These are phyloP conservation scores for Aspergillus ochraceus DNA, from an alignment of 2,329 filamentous ascomycete genomes.

Conservation along the genomic window DNA sequence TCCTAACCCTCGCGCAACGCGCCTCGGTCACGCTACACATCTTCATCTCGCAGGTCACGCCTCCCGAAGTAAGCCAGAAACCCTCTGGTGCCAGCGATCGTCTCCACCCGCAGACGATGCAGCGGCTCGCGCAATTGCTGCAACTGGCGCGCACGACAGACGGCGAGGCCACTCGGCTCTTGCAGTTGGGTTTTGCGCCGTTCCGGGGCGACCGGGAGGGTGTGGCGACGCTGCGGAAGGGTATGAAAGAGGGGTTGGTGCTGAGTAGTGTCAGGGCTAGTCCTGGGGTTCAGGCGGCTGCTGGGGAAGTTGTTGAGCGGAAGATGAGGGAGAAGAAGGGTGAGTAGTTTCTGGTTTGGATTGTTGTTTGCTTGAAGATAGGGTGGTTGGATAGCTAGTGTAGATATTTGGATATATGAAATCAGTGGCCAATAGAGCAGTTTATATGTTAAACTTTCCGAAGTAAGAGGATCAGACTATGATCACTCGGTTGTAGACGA, in stretches of 20 bases:
- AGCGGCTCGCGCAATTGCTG: slow-evolving; percentile 69
- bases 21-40: slow-evolving; percentile 77
- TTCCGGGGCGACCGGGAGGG: slow-evolving; percentile 71
- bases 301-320: slow-evolving; percentile 66
- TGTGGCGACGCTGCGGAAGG: slow-evolving; percentile 64
- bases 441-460: too few species aligned
- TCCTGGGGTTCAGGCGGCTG: slow-evolving; percentile 77
- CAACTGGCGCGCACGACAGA: slow-evolving; percentile 61
- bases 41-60: slow-evolving; percentile 77
- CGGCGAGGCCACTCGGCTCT: slow-evolving; percentile 66
- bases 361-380: not conserved
- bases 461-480: too few species aligned
- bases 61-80: slow-evolving; percentile 55
- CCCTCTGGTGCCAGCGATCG: slow-evolving; percentile 32
- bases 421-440: too few species aligned
- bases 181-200: slow-evolving; percentile 78
- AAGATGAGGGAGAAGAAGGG: slow-evolving; percentile 45
- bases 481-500: too few species aligned
- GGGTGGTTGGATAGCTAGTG: not conserved
- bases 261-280: slow-evolving; percentile 80
- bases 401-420: not conserved
- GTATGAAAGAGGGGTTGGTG: slow-evolving; percentile 82
- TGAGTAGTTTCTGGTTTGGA: slow-evolving; percentile 11
- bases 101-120: slow-evolving; percentile 51
- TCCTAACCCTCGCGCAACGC: slow-evolving; percentile 72